phyloP scores from a whole-genome alignment of 2,329 filamentous ascomycete species.

The Aspergillus flavus region DNA sequence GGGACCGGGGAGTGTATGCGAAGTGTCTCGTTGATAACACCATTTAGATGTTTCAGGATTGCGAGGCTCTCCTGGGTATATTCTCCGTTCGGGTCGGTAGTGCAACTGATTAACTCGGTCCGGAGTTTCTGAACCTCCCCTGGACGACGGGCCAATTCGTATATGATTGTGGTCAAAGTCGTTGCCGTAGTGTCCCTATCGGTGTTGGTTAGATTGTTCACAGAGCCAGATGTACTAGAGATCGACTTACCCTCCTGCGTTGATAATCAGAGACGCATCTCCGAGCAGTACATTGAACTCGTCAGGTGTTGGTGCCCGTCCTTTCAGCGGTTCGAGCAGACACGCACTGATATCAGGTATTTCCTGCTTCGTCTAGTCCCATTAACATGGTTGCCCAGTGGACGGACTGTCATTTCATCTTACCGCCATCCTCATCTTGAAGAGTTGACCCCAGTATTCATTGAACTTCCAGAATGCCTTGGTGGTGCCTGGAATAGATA shows the following conservation, averaged over 20 bases:
- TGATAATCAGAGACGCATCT: neutral
- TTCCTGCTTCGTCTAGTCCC: neutral
- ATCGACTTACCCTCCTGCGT: neutral
- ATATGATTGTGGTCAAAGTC: neutral
- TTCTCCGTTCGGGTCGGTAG: neutral
- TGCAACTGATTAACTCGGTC: neutral
- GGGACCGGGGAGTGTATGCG: slow-evolving; percentile 18
- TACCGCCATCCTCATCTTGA: neutral
- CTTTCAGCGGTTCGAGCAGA: neutral
- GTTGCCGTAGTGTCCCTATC: slow-evolving; percentile 1
- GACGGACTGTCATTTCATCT: neutral
- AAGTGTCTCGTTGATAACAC: slow-evolving; percentile 19
- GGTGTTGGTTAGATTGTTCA: too few relatives aligned
- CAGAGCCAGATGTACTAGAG: neutral
- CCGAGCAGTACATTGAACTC: neutral
- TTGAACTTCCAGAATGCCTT: neutral
- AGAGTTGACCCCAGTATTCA: neutral
- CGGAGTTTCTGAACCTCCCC: neutral
- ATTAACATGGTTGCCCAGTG: neutral
- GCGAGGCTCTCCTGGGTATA: neutral
- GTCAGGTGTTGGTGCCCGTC: neutral
- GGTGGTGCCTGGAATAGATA: neutral
- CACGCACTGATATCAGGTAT: neutral
- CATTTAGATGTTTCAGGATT: slow-evolving; percentile 16
- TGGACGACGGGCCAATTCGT: neutral